Base-by-base conservation (phyloP, 1,284 basidiomycete species). In the Athelia psychrophila region DNA sequence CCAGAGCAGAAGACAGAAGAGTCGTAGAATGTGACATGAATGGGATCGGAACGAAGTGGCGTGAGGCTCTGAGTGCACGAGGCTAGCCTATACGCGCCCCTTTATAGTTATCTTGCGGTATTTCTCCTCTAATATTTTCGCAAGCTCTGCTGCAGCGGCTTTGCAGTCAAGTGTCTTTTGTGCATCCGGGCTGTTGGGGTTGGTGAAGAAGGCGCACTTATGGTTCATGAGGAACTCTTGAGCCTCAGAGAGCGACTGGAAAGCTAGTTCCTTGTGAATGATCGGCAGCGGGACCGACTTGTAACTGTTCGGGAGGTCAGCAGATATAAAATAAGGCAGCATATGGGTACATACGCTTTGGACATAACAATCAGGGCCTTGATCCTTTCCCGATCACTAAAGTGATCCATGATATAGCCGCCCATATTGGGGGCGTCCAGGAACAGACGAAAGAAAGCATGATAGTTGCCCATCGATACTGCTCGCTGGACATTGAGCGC, bases 361-460 rank as follows among this genome's bases (percentile, higher is more conserved):
- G 93, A 84, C 76, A 99, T 95, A 60, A 91, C 84, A 61, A 93
- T 82, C 52, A 99, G 72, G 1, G 95, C 95, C 55, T 86, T 84
- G 51, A 91, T 81, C 51, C 97, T 77, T 73, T 98, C 97, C 58
- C 97, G 83, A 64, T 90, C 86, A 60, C 98, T 89, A 68, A 99
- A 98, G 69, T 98, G 95, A 71, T 99, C 96, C 93, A 99, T 97
- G 65, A 99, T 94, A 70, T 98, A 98, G 52, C 86, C 95, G 48
- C 94, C 93, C 97, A 99, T 98, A 67, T 96, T 96, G 40, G 95
- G 95, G 44, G 94, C 92, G 54, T 79, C 78, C 58, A 83, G 63
- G 71, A 93, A 99, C 48, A 95, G 76, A 56, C 84, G 80, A 75
- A 98, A 99, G 61, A 99, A 84, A 46, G 84, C 80, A 71, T 93